Percentiles rank a stretch among this genome's conserved stretches.
Conservation (phyloP, 2,329 filamentous ascomycete genomes). For the Sarocladiaceae sp. region DNA sequence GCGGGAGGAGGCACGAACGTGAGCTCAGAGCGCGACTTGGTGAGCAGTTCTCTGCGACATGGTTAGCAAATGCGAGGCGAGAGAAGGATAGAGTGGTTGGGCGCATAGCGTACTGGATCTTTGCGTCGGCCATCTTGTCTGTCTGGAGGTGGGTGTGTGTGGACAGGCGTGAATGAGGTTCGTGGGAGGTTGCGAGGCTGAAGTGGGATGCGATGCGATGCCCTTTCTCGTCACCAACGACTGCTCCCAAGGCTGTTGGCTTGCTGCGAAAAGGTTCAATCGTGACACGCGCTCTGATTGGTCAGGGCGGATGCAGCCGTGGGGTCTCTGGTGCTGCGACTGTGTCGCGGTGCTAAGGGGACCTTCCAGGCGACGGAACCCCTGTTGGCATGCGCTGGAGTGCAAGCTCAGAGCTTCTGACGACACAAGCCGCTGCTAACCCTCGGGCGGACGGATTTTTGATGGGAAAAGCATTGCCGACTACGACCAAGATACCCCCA, state of each 20-base stretch:
- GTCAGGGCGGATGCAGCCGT: slow-evolving; percentile 8
- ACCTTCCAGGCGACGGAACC: neutral
- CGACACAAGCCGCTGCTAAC: slow-evolving; percentile 10
- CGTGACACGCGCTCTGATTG: slow-evolving; percentile 20
- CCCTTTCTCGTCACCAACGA: slow-evolving; percentile 6
- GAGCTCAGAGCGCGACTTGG: slow-evolving; percentile 83
- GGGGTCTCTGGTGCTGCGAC: neutral
- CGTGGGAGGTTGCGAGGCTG: slow-evolving; percentile 25
- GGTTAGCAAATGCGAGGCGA: slow-evolving; percentile 20
- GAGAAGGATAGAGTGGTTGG: neutral
- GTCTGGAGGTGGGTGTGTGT: neutral
- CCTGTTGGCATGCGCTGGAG: slow-evolving; percentile 5
- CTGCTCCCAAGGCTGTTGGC: neutral
- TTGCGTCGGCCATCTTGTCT: slow-evolving; percentile 55
- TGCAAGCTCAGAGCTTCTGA: slow-evolving; percentile 3
- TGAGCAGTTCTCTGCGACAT: slow-evolving; percentile 67
- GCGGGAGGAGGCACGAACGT: slow-evolving; percentile 56
- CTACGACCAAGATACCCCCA: too few species aligned
- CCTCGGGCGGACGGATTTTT: slow-evolving; percentile 1
- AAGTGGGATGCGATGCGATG: slow-evolving; percentile 13
- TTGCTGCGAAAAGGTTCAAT: slow-evolving; percentile 10
- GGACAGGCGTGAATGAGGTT: slow-evolving; percentile 2
- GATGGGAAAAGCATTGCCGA: slow-evolving; percentile 27
- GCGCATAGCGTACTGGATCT: slow-evolving; percentile 57
- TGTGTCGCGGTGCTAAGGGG: neutral